phyloP scores from a whole-genome alignment of 2,329 filamentous ascomycete species.

The Exophiala lecanii-corni region DNA sequence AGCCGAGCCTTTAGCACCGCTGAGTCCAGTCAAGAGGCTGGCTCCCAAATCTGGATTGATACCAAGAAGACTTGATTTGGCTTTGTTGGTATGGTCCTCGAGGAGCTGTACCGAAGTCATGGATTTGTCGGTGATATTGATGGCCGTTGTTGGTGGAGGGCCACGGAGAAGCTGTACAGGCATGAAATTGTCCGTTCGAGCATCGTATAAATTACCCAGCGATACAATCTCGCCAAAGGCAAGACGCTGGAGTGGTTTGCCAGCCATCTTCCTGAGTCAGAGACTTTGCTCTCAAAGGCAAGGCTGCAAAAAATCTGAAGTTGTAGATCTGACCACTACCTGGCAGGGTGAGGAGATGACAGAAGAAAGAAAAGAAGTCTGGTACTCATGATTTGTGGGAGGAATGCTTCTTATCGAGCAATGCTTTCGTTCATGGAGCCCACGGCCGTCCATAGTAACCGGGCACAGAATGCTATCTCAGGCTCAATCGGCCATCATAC shows the following conservation, averaged over 20 bases:
- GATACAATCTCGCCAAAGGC: slow-evolving; percentile 21
- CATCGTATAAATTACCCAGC: slow-evolving; percentile 25
- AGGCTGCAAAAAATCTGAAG: no score
- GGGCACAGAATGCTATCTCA: no score
- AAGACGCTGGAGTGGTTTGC: neutral
- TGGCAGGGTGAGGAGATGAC: no score
- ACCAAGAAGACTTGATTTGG: slow-evolving; percentile 19
- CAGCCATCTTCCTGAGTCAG: no score
- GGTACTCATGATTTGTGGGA: no score
- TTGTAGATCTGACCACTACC: no score
- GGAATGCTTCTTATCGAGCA: no score
- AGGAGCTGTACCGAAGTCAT: neutral
- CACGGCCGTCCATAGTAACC: no score
- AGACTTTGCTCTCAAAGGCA: no score
- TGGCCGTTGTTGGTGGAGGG: slow-evolving; percentile 6
- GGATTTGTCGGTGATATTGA: slow-evolving; percentile 4
- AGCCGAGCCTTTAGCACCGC: slow-evolving; percentile 12
- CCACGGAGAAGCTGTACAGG: slow-evolving; percentile 9
- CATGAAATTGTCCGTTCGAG: slow-evolving; percentile 22
- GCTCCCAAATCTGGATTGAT: slow-evolving; percentile 18
- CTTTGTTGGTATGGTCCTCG: slow-evolving; percentile 14
- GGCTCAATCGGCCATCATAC: no score
- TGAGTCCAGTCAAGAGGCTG: slow-evolving; percentile 23
- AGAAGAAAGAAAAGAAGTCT: no score
- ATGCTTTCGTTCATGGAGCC: no score